Percentiles rank a stretch among this genome's conserved stretches.
phyloP scores from a whole-genome alignment of 352 stramenopile genomes.

The Phytophthora idaei region DNA sequence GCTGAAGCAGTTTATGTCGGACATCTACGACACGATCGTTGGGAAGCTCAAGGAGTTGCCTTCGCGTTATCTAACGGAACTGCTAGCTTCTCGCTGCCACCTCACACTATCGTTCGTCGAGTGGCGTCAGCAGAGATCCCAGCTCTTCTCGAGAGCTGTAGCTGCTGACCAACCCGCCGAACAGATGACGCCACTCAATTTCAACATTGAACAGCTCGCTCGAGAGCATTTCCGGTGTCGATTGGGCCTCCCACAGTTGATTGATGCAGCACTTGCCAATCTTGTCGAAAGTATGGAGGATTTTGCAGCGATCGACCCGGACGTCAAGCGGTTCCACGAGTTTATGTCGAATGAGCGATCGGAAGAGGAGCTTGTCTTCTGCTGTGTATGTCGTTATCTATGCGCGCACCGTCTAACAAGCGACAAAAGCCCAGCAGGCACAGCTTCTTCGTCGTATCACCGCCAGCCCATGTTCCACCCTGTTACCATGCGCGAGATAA shows the following conservation, averaged over 20 bases:
- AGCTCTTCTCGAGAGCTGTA: conserved; percentile 29
- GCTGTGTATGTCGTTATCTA: conserved; percentile 56
- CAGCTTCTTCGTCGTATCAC: conserved; percentile 12
- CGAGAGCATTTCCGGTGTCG: conserved; percentile 74
- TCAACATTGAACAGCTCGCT: conserved; percentile 46
- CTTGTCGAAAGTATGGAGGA: conserved; percentile 36
- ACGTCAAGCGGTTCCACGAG: conserved; percentile 64
- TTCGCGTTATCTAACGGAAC: conserved; percentile 16
- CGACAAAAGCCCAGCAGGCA: conserved; percentile 20
- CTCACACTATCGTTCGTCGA: conserved; percentile 58
- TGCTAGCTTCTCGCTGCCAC: conserved; percentile 43
- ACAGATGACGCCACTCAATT: conserved; percentile 27
- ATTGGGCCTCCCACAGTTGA: conserved; percentile 56
- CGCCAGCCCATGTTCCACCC: conserved; percentile 60
- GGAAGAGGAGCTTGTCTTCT: conserved; percentile 68
- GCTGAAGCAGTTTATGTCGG: conserved; percentile 74
- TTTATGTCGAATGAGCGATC: conserved; percentile 57
- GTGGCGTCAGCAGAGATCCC: conserved; percentile 34
- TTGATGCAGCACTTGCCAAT: conserved; percentile 48
- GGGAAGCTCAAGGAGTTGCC: conserved; percentile 51
- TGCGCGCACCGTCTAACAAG: conserved; percentile 21
- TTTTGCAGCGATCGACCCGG: conserved; percentile 51
- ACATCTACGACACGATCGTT: conserved; percentile 73
- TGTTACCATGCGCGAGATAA: conserved; percentile 60
- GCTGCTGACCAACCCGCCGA: conserved; percentile 17